Base-by-base conservation (phyloP, 305 asterid genomes). In the Fraxinus paxiana region DNA sequence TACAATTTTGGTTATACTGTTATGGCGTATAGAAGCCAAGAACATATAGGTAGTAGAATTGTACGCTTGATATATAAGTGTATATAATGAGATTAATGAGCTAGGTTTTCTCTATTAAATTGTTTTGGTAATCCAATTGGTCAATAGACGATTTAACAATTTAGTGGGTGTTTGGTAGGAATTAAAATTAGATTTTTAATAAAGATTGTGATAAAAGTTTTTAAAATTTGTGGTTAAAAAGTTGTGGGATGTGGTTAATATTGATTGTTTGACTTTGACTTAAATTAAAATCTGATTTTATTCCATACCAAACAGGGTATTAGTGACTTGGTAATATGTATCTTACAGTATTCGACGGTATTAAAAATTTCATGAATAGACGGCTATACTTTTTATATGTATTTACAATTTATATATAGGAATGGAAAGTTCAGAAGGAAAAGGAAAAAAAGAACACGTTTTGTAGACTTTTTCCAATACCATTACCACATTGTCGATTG, bases 31-130 rank as follows among this genome's bases (percentile, higher is more conserved):
- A 80, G 76, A 51, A 69, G n/a, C 41, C n/a, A 56, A 74, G 31
- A 18, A 51, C 24, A 79, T 67, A 13, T 69, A 78, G 81, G 18
- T 84, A 84, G 18, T 84, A 84, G 77, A 73, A 71, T 51, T 28
- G 77, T 78, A 74, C 24, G 76, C 83, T 56, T 76, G 80, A 63
- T 73, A 22, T 82, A 83, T 79, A 88, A 73, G 59, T 48, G 82
- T 85, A 20, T 17, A 2, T 77, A 54, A 48, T 70, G 30, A 28
- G 70, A n/a, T 43, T 38, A 76, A 20, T 22, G 30, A 59, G 37
- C 22, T 43, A 18, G 35, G 6, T 20, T 70, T 6, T 22, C 26
- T 43, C 41, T 41, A 18, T 30, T 41, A 6, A 28, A 43, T 73
- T 51, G 8, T 65, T 79, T 56, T 73, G 61, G 65, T 78, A 76